phyloP scores from a whole-genome alignment of 1,284 basidiomycete species.

The Moniliella sp. region DNA sequence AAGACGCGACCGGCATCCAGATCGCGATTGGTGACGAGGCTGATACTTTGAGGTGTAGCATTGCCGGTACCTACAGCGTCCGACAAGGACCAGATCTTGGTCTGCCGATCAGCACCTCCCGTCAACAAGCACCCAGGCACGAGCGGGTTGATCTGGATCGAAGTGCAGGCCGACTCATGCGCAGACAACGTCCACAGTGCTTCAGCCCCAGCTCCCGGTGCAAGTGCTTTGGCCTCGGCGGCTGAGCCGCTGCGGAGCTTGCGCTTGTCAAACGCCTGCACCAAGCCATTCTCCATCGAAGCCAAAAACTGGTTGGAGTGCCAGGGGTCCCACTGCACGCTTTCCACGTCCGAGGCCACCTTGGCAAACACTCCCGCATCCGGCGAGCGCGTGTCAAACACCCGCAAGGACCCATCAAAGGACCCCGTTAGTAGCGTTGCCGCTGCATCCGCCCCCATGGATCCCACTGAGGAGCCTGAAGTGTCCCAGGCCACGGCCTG shows the following conservation, averaged over 20 bases:
- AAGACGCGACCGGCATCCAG: slow-evolving; percentile 92
- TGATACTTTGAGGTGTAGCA: slow-evolving; percentile 39
- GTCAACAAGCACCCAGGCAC: slow-evolving; percentile 76
- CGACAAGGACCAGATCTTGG: slow-evolving; percentile 58
- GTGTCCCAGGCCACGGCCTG: slow-evolving; percentile 90
- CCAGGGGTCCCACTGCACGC: slow-evolving; percentile 87
- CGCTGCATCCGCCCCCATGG: slow-evolving; percentile 42
- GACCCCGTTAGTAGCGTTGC: slow-evolving; percentile 65
- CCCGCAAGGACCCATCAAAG: slow-evolving; percentile 74
- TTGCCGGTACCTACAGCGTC: slow-evolving; percentile 37
- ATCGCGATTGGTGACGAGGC: slow-evolving; percentile 66
- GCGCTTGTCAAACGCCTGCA: slow-evolving; percentile 74
- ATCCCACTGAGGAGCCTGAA: slow-evolving; percentile 34
- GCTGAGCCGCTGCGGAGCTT: slow-evolving; percentile 43
- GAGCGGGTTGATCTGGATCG: slow-evolving; percentile 73
- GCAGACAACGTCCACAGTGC: slow-evolving; percentile 69
- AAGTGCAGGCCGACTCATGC: slow-evolving; percentile 78
- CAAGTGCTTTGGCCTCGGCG: slow-evolving; percentile 23
- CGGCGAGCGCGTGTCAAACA: slow-evolving; percentile 73
- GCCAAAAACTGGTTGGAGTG: slow-evolving; percentile 69
- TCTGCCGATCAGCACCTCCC: slow-evolving; percentile 68
- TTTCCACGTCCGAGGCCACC: slow-evolving; percentile 75
- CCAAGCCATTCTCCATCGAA: slow-evolving; percentile 71
- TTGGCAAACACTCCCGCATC: slow-evolving; percentile 55
- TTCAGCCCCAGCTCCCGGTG: too few relatives aligned